A percentile compares a stretch with the other conserved stretches of the same genome.
Evolutionary conservation across 2,329 filamentous ascomycete genomes (phyloP).

Genomic region (Rutstroemia sp.): DNA sequence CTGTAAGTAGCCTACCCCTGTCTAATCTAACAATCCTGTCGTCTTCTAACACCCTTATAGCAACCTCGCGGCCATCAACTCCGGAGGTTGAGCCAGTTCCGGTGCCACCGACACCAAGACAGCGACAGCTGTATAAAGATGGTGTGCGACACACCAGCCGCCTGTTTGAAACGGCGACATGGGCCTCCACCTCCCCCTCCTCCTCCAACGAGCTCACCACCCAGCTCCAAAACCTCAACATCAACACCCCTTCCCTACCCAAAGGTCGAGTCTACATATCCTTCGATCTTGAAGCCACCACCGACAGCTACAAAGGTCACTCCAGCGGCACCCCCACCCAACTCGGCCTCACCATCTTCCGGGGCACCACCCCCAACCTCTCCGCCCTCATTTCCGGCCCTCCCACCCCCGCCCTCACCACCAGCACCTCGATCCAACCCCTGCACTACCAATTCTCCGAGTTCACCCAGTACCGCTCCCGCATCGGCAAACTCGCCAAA

Average conservation of each 20-base stretch:
- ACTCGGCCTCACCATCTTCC: neutral
- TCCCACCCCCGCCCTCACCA: neutral
- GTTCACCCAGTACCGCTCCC: neutral
- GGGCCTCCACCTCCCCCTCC: neutral
- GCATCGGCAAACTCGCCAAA: neutral
- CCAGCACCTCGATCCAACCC: neutral
- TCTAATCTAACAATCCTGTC: no score
- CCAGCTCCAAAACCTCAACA: neutral
- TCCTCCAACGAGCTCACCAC: neutral
- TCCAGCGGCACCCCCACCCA: neutral
- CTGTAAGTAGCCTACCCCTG: no score
- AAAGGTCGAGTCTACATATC: neutral
- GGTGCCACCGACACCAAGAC: no score
- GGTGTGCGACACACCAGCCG: no score
- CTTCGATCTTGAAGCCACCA: constrained; percentile 1
- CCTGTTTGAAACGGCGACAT: no score
- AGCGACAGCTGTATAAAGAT: no score
- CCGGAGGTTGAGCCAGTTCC: no score
- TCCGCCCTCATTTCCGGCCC: neutral
- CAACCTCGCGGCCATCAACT: no score
- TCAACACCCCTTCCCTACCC: neutral
- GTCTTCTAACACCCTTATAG: no score
- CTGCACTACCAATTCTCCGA: neutral
- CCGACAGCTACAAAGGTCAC: neutral
- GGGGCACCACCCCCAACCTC: neutral